Evolutionary conservation across 306 rosid genomes (phyloP).

Genomic region (Senna tora): DNA sequence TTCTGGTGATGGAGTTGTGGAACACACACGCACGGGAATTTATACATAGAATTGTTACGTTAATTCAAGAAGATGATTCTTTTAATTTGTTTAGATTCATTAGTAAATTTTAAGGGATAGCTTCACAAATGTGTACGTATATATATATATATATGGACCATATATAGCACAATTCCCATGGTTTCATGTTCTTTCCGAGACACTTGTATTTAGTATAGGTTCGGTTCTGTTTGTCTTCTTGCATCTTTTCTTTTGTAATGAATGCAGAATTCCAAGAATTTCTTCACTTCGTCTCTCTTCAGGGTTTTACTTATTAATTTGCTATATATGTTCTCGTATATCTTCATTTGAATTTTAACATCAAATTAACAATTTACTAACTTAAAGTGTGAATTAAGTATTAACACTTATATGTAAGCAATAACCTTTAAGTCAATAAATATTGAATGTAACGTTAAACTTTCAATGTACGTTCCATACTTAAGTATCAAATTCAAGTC

Average conservation of each 20-base stretch:
- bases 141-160: not conserved
- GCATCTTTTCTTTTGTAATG: conserved; percentile 7
- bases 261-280: conserved; percentile 22
- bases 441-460: too few relatives aligned
- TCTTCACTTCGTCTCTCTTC: conserved; percentile 14
- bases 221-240: conserved; percentile 27
- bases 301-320: not conserved
- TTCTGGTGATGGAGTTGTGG: conserved; percentile 9
- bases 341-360: too few relatives aligned
- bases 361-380: too few relatives aligned
- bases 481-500: too few relatives aligned
- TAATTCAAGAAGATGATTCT: conserved; percentile 6
- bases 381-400: too few relatives aligned
- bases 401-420: too few relatives aligned
- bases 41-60: not conserved
- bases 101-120: conserved; percentile 20
- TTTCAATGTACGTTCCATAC: too few relatives aligned
- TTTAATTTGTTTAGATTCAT: conserved; percentile 37
- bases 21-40: not conserved
- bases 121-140: not conserved
- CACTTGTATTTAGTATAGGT: conserved; percentile 13
- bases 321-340: not conserved
- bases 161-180: not conserved
- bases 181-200: conserved; percentile 13
- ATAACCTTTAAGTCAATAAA: too few relatives aligned